Evolutionary conservation across 257 asterid genomes (phyloP).

Genomic region (Paraleonurus japonicus): DNA sequence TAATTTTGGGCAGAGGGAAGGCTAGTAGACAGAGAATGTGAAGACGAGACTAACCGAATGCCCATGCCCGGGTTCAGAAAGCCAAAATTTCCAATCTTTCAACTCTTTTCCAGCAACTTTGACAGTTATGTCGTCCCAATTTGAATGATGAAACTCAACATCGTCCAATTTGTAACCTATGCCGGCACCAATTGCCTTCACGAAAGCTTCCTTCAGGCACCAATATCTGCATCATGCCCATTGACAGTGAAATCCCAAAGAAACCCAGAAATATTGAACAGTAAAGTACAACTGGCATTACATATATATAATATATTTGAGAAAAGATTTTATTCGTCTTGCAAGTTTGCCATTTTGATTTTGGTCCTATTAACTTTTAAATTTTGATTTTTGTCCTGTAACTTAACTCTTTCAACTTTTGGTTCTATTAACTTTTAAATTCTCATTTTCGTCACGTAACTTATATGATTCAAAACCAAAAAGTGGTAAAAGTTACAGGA

Average conservation of each 20-base stretch:
- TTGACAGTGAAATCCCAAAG: not conserved
- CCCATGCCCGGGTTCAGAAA: constrained; percentile 44
- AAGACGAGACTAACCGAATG: constrained; percentile 71
- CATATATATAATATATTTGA: too few relatives aligned
- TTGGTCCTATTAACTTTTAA: too few relatives aligned
- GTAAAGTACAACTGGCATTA: not conserved
- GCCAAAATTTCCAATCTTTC: constrained; percentile 89
- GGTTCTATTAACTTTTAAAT: too few relatives aligned
- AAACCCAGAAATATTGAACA: not conserved
- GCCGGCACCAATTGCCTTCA: constrained; percentile 84
- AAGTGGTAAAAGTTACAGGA: too few relatives aligned
- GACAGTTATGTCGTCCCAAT: constrained; percentile 66
- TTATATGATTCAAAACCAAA: too few relatives aligned
- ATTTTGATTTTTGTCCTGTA: too few relatives aligned
- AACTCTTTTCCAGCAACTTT: constrained; percentile 62
- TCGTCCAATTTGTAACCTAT: constrained; percentile 69
- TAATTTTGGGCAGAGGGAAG: not conserved
- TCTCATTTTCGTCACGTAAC: too few relatives aligned
- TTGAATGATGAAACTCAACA: constrained; percentile 67
- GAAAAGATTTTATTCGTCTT: too few relatives aligned
- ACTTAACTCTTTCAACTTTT: too few relatives aligned
- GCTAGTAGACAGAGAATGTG: too few relatives aligned
- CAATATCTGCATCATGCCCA: constrained; percentile 64
- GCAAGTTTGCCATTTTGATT: too few relatives aligned
- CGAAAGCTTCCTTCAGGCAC: constrained; percentile 92